Evolutionary conservation across 345 rosid species (phyloP).

Genomic region (Eucalyptus sp.): DNA sequence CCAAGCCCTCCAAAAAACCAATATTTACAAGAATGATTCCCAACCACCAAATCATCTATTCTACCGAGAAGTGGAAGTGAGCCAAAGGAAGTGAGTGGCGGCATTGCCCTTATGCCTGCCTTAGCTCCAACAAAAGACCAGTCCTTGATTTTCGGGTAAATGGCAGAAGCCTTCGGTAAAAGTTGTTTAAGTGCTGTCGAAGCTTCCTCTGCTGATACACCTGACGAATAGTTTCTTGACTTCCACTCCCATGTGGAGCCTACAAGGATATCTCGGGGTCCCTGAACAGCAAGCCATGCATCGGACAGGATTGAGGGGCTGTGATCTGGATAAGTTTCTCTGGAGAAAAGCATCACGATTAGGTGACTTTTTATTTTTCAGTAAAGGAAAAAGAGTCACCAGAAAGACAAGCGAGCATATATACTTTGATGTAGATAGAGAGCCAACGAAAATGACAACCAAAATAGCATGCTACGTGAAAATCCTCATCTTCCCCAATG

Average conservation of each 20-base stretch:
- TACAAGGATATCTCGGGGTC: conserved; percentile 38
- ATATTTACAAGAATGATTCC: conserved; percentile 23
- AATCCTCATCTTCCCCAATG: neutral
- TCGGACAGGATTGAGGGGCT: conserved; percentile 79
- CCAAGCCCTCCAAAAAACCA: conserved; percentile 93
- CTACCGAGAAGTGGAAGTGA: conserved; percentile 81
- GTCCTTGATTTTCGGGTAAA: conserved; percentile 51
- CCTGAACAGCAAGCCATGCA: conserved; percentile 82
- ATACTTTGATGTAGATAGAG: neutral
- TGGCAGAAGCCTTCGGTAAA: conserved; percentile 55
- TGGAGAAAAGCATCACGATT: conserved; percentile 2
- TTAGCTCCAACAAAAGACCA: conserved; percentile 63
- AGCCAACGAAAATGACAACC: neutral
- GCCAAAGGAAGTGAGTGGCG: conserved; percentile 63
- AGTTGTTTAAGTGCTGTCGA: conserved; percentile 60
- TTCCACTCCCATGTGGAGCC: conserved; percentile 97
- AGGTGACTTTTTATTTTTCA: neutral
- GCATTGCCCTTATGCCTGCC: conserved; percentile 93
- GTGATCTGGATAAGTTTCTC: conserved; percentile 48
- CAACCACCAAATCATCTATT: conserved; percentile 34
- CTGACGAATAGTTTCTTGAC: conserved; percentile 52
- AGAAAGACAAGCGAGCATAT: neutral
- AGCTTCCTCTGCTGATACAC: conserved; percentile 64
- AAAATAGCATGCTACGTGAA: neutral
- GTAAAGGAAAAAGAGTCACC: neutral